A percentile compares a stretch with the other conserved stretches of the same genome.
Evolutionary conservation across 768 basidiomycete genomes (phyloP).

Genomic region (Naganishia onofrii): DNA sequence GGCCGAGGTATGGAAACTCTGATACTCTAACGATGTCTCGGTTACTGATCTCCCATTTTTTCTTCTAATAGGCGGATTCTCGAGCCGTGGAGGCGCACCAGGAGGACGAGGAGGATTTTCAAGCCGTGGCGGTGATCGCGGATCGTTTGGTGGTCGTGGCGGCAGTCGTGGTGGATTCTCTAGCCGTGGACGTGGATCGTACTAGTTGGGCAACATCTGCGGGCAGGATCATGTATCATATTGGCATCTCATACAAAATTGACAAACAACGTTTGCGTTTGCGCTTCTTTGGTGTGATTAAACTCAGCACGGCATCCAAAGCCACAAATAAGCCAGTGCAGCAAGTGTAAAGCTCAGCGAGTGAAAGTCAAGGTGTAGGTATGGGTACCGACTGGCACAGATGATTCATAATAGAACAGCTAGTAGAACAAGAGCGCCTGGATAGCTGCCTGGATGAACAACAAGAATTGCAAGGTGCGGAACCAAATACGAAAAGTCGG

Average conservation of each 20-base stretch:
- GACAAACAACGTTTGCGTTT: neutral
- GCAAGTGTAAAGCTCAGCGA: too few relatives aligned
- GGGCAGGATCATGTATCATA: conserved; percentile 7
- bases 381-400: too few relatives aligned
- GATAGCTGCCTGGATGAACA: too few relatives aligned
- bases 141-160: conserved; percentile 40
- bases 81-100: conserved; percentile 32
- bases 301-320: neutral
- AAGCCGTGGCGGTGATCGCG: conserved; percentile 35
- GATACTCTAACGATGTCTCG: neutral
- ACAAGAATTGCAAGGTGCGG: neutral
- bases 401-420: too few relatives aligned
- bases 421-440: too few relatives aligned
- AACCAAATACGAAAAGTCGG: conserved; percentile 7
- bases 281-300: neutral
- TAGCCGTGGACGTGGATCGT: conserved; percentile 2
- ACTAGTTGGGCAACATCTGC: neutral
- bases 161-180: conserved; percentile 35
- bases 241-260: conserved; percentile 4
- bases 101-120: conserved; percentile 22
- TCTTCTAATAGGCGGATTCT: conserved; percentile 9
- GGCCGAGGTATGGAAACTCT: conserved; percentile 19
- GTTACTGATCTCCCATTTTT: neutral
- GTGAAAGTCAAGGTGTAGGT: too few relatives aligned
- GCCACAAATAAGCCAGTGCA: too few relatives aligned